phyloP scores from a whole-genome alignment of 352 stramenopile genomes.

The Hyaloperonospora arabidopsidis region DNA sequence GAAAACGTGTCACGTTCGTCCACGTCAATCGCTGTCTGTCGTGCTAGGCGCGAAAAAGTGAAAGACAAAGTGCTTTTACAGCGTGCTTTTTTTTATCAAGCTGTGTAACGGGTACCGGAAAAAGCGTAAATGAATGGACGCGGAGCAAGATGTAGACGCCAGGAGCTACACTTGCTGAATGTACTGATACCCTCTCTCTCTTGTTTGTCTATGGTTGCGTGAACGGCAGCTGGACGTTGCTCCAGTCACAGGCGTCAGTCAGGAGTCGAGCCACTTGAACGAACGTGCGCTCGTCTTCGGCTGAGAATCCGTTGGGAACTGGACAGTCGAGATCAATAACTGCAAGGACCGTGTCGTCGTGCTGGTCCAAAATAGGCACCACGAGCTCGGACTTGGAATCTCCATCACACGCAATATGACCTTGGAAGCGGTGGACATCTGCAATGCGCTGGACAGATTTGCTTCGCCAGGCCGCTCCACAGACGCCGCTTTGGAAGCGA shows the following conservation, averaged over 20 bases:
- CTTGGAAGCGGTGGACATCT: slow-evolving; percentile 66
- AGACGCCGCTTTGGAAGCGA: slow-evolving; percentile 65
- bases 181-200: background rate
- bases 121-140: too few species aligned
- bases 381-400: slow-evolving; percentile 79
- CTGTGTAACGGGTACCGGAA: too few species aligned
- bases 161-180: background rate
- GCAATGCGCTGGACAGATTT: slow-evolving; percentile 66
- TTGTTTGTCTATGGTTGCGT: slow-evolving; percentile 29
- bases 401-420: slow-evolving; percentile 77
- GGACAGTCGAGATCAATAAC: slow-evolving; percentile 80
- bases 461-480: slow-evolving; percentile 51
- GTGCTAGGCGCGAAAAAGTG: too few species aligned
- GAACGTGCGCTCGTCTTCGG: slow-evolving; percentile 61
- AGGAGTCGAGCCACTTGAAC: slow-evolving; percentile 48
- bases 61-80: too few species aligned
- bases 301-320: slow-evolving; percentile 57
- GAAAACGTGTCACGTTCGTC: too few species aligned
- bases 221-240: slow-evolving; percentile 51
- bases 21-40: too few species aligned
- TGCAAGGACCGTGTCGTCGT: slow-evolving; percentile 58
- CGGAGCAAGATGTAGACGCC: background rate
- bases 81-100: too few species aligned
- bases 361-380: slow-evolving; percentile 55
- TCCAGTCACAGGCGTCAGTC: slow-evolving; percentile 56